Conservation (phyloP, 2,329 filamentous ascomycete genomes). For the Alternaria sp. region DNA sequence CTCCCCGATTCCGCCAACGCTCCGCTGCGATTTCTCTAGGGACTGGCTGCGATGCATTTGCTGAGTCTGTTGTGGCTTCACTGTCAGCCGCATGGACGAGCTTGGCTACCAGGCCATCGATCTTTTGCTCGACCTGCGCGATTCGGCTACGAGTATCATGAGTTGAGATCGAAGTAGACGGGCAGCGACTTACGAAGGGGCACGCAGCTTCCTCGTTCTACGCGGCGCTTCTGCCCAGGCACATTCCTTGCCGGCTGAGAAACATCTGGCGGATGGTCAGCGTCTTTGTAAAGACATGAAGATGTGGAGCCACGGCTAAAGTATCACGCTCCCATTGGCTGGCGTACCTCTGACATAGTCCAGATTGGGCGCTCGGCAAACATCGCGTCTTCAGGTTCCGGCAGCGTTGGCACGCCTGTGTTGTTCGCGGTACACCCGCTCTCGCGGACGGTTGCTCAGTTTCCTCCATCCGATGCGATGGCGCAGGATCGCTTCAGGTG, state of each 20-base stretch:
- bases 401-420: conserved; percentile 44
- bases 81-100: conserved; percentile 25
- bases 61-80: background rate
- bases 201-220: conserved; percentile 32
- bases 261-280: conserved; percentile 29
- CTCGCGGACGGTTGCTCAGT: conserved; percentile 23
- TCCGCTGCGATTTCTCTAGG: background rate
- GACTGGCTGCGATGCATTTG: background rate
- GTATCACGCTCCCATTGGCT: background rate
- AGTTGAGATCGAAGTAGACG: background rate
- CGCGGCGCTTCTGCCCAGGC: conserved; percentile 41
- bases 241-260: conserved; percentile 34
- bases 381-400: conserved; percentile 44
- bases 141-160: conserved; percentile 31
- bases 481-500: background rate
- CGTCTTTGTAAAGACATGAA: background rate
- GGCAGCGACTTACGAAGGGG: conserved; percentile 39
- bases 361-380: conserved; percentile 35
- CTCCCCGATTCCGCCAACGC: background rate
- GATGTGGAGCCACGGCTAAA: background rate
- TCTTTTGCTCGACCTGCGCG: conserved; percentile 45
- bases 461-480: conserved; percentile 31
- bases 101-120: conserved; percentile 43
- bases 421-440: conserved; percentile 23
- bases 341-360: conserved; percentile 39